Conservation (phyloP, 2,329 filamentous ascomycete genomes). For the Mycosphaerelloides madeirae region DNA sequence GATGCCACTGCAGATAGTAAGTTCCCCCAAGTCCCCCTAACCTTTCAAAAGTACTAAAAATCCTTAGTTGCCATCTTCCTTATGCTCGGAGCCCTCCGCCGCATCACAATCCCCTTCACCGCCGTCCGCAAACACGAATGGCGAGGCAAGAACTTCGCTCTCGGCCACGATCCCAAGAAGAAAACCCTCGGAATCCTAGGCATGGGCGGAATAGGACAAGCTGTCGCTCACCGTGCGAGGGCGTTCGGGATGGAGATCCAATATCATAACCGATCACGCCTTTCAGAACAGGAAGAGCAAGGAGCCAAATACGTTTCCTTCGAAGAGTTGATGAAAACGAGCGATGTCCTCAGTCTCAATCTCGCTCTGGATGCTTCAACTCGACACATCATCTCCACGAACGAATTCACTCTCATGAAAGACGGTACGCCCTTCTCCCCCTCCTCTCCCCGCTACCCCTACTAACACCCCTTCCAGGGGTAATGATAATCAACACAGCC, state of each 20-base stretch:
- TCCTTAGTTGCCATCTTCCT: constrained; percentile 44
- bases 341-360: constrained; percentile 54
- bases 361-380: constrained; percentile 49
- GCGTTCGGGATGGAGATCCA: constrained; percentile 55
- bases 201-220: constrained; percentile 57
- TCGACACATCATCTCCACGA: constrained; percentile 49
- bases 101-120: constrained; percentile 44
- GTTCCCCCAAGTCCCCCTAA: constrained; percentile 1
- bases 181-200: constrained; percentile 54
- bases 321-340: constrained; percentile 49
- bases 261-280: constrained; percentile 52
- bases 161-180: constrained; percentile 51
- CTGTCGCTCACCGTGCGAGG: constrained; percentile 45
- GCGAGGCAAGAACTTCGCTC: constrained; percentile 41
- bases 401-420: constrained; percentile 52
- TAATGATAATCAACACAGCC: constrained; percentile 56
- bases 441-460: too few relatives aligned
- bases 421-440: constrained; percentile 32
- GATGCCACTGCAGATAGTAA: constrained; percentile 44
- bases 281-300: constrained; percentile 38
- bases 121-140: constrained; percentile 45
- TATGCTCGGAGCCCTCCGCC: constrained; percentile 49
- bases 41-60: neutral
- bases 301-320: constrained; percentile 53
- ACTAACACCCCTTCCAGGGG: constrained; percentile 7